Evolutionary conservation across 495 filamentous ascomycete species (phyloP).

Genomic region (Trichoderma reesei): DNA sequence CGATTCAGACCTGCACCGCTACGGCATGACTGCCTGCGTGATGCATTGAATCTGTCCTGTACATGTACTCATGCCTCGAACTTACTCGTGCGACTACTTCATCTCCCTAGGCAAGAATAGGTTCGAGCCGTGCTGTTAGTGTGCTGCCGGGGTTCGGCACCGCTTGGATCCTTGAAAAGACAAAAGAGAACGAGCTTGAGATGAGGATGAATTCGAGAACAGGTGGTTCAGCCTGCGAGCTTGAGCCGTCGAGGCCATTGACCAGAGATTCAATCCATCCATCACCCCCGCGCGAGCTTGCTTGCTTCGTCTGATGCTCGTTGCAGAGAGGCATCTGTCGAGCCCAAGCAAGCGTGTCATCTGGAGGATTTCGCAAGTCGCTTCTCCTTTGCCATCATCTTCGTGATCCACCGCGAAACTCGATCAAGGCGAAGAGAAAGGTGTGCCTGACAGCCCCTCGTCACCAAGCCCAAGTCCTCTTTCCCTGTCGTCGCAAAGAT

Average conservation of each 20-base stretch:
- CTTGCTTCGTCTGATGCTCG: too few relatives aligned
- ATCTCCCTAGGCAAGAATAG: too few relatives aligned
- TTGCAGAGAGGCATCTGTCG: too few relatives aligned
- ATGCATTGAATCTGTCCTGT: not conserved
- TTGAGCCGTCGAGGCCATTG: not conserved
- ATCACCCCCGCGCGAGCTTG: too few relatives aligned
- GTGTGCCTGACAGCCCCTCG: constrained; percentile 8
- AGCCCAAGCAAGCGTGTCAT: too few relatives aligned
- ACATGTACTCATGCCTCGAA: too few relatives aligned
- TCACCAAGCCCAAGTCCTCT: too few relatives aligned
- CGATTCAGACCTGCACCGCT: not conserved
- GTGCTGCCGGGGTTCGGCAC: constrained; percentile 4
- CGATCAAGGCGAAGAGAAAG: not conserved
- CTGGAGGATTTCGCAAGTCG: not conserved
- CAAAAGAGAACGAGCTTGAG: not conserved
- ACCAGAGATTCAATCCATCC: too few relatives aligned
- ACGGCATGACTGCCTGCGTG: not conserved
- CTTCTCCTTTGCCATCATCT: not conserved
- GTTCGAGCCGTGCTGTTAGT: not conserved
- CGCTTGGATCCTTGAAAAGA: not conserved
- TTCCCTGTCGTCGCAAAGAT: constrained; percentile 3
- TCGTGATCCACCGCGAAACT: not conserved
- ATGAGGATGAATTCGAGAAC: not conserved
- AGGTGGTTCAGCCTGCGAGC: not conserved
- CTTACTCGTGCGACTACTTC: too few relatives aligned